Percentiles rank a stretch among this genome's conserved stretches.
These are phyloP conservation scores for Blechomonas ayalai DNA, from an alignment of 208 protist species.

Conservation along the genomic window DNA sequence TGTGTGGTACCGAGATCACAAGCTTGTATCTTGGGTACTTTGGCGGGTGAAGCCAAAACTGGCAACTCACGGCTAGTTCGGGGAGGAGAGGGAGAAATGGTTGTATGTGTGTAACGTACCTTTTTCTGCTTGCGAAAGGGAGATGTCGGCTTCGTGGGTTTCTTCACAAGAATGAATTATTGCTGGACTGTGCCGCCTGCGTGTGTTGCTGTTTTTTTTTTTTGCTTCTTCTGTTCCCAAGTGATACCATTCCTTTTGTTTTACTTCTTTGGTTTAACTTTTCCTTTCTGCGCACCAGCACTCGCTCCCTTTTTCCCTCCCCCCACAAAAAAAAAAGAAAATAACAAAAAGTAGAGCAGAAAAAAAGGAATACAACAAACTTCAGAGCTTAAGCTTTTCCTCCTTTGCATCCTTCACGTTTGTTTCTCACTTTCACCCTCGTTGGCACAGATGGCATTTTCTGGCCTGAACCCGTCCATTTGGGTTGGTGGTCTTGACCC, in stretches of 20 bases:
- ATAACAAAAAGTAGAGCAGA: slow-evolving; percentile 21
- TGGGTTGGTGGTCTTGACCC: slow-evolving; percentile 97
- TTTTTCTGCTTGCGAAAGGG: too few species aligned
- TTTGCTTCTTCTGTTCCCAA: slow-evolving; percentile 5
- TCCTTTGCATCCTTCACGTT: neutral
- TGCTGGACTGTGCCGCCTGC: neutral
- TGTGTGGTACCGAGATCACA: too few species aligned
- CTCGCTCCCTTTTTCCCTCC: slow-evolving; percentile 19
- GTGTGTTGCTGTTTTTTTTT: slow-evolving; percentile 7
- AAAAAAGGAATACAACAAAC: slow-evolving; percentile 6
- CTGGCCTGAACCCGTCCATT: slow-evolving; percentile 91
- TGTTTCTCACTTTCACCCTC: slow-evolving; percentile 3
- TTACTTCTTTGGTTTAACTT: slow-evolving; percentile 1
- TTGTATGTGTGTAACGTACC: too few species aligned
- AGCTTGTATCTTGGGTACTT: too few species aligned
- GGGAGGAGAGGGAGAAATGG: too few species aligned
- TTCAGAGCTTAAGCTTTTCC: neutral
- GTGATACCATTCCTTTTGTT: neutral
- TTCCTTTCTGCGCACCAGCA: neutral
- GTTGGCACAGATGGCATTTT: slow-evolving; percentile 32
- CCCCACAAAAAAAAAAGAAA: slow-evolving; percentile 27
- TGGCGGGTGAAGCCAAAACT: too few species aligned
- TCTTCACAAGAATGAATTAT: too few species aligned
- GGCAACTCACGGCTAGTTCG: too few species aligned
- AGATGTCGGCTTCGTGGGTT: too few species aligned